phyloP scores from a whole-genome alignment of 148 eudicot species.

The Silene uniflora region DNA sequence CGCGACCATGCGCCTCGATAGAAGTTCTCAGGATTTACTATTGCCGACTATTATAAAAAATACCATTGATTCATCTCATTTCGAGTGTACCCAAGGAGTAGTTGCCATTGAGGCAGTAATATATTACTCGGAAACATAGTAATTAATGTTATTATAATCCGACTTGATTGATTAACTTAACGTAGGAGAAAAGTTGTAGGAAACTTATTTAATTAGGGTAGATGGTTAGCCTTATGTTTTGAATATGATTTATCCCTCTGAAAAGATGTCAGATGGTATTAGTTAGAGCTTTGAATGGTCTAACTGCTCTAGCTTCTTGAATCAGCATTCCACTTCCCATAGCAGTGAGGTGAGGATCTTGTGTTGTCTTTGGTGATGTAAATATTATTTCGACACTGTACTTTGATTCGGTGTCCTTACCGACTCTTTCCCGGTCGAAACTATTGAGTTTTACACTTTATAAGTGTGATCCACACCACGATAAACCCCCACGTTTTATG shows the following conservation, averaged over 20 bases:
- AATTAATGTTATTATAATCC: neutral
- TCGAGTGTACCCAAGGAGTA: neutral
- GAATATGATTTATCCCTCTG: neutral
- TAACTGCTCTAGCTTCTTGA: neutral
- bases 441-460: no score
- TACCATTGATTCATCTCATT: neutral
- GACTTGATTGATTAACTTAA: neutral
- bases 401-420: no score
- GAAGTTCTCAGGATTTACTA: neutral
- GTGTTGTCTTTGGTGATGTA: no score
- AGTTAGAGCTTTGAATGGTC: conserved; percentile 8
- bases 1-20: conserved; percentile 11
- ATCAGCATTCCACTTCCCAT: conserved; percentile 6
- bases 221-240: neutral
- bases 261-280: conserved; percentile 8
- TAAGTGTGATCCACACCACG: no score
- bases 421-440: no score
- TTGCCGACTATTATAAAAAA: neutral
- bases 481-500: no score
- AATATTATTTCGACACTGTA: no score
- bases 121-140: neutral
- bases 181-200: neutral
- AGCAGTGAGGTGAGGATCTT: neutral
- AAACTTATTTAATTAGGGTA: neutral
- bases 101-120: neutral